Conservation (phyloP, 495 filamentous ascomycete species). For the Xylaria sp. region DNA sequence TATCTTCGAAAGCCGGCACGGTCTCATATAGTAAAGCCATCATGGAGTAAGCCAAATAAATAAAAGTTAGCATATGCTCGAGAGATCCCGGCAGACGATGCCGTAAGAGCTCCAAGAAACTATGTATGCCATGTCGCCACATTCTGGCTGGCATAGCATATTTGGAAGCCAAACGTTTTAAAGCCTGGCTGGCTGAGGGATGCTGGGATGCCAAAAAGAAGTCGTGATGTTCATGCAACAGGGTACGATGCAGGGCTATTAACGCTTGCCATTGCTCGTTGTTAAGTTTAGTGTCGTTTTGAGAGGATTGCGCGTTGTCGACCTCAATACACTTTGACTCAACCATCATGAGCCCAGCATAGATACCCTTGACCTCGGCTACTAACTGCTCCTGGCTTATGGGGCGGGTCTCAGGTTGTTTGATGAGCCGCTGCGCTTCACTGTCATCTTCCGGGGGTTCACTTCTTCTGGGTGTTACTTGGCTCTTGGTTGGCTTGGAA, state of each 20-base stretch:
- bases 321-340: slow-evolving; percentile 76
- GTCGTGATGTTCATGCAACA: slow-evolving; percentile 81
- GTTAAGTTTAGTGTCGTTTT: slow-evolving; percentile 52
- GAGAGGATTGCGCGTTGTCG: slow-evolving; percentile 63
- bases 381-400: slow-evolving; percentile 73
- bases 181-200: slow-evolving; percentile 66
- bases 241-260: slow-evolving; percentile 72
- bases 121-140: slow-evolving; percentile 86
- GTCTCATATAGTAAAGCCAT: slow-evolving; percentile 74
- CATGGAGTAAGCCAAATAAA: slow-evolving; percentile 82
- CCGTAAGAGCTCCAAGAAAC: slow-evolving; percentile 76
- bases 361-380: slow-evolving; percentile 71
- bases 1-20: slow-evolving; percentile 72
- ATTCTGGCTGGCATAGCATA: slow-evolving; percentile 85
- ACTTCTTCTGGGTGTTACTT: not conserved
- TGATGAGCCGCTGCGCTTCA: slow-evolving; percentile 33
- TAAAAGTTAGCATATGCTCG: slow-evolving; percentile 83
- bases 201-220: slow-evolving; percentile 83
- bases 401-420: slow-evolving; percentile 56
- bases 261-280: slow-evolving; percentile 72
- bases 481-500: not conserved
- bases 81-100: slow-evolving; percentile 71
- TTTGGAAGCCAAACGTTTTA: slow-evolving; percentile 69
- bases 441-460: slow-evolving; percentile 33
- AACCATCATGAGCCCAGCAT: slow-evolving; percentile 72